Base-by-base conservation (phyloP, 176 grass and related monocot species). In the Guadua angustifolia region DNA sequence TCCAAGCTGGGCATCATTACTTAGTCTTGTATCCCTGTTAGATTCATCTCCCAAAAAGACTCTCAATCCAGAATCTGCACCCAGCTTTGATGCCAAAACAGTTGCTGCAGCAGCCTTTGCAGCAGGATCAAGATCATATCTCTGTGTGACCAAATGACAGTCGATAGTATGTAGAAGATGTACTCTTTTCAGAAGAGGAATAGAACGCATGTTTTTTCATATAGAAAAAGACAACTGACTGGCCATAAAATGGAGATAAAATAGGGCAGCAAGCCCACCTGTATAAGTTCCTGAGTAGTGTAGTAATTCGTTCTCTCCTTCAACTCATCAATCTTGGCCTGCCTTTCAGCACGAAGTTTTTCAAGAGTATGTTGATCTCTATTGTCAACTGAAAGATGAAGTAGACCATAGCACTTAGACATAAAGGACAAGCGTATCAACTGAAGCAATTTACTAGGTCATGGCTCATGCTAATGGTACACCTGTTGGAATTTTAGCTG, bases 281-380 rank as follows among this genome's bases (percentile, higher is more conserved):
- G 96, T 90, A 98, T 98, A 64, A 98, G 91, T 83, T 95, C 87
- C 40, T 98, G 96, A 45, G 93, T 98, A 19, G 83, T 82, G 81
- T 98, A 98, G 81, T 95, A 98, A 78, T 98, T 98, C 71, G 93
- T 95, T 78, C 78, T 95, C 83, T 98, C 93, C 78, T 98, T 98
- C 50, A 98, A 83, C 62, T 98, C 93, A 85, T 98, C 89, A 82
- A 98, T 92, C 69, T 92, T 95, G 3, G 89, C 87, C 79, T 90
- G 87, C 80, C 96, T 98, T 86, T 98, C 91, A 83, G 88, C 86
- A 73, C 91, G 89, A 50, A 98, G 83, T 33, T 85, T 93, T 86
- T 94, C 93, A 75, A 98, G 86, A 39, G 63, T 68, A 76, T 89
- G 90, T 77, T 95, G 89, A n/a, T 98, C 96, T 80, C 90, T 90